Conservation (phyloP, 2,329 filamentous ascomycete genomes). For the Cytospora piceicola region DNA sequence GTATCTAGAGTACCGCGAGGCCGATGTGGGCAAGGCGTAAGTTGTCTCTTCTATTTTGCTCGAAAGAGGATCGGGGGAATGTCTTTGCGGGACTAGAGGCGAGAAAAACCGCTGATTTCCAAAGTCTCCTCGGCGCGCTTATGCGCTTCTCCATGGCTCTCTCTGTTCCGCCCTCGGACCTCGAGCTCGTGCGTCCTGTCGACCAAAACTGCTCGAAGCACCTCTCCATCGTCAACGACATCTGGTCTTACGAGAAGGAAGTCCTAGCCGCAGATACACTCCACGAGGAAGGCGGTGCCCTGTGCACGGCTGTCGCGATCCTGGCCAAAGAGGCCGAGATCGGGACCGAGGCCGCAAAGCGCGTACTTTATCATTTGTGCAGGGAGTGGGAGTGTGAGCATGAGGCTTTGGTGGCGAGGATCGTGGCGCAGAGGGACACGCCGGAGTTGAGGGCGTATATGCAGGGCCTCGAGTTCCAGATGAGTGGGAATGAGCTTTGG, state of each 20-base stretch:
- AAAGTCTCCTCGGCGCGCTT: slow-evolving; percentile 42
- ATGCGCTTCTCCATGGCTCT: slow-evolving; percentile 45
- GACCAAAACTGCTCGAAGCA: slow-evolving; percentile 45
- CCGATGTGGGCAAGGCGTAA: slow-evolving; percentile 47
- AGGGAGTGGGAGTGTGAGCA: slow-evolving; percentile 33
- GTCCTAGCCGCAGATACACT: slow-evolving; percentile 26
- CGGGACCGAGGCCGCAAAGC: slow-evolving; percentile 25
- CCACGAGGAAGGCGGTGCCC: slow-evolving; percentile 34
- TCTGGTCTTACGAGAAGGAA: slow-evolving; percentile 48
- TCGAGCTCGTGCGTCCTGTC: slow-evolving; percentile 33
- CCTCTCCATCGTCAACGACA: slow-evolving; percentile 47
- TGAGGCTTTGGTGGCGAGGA: slow-evolving; percentile 26
- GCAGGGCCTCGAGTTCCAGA: slow-evolving; percentile 41
- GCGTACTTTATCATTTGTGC: slow-evolving; percentile 26
- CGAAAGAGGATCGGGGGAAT: no score
- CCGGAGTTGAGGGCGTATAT: slow-evolving; percentile 35
- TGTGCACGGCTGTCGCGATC: slow-evolving; percentile 41
- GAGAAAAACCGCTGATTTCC: no score
- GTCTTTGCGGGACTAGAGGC: no score
- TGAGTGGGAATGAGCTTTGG: slow-evolving; percentile 36
- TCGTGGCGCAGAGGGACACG: not conserved
- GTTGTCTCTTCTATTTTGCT: slow-evolving; percentile 42
- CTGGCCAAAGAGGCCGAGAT: slow-evolving; percentile 37
- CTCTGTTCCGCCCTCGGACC: slow-evolving; percentile 36
- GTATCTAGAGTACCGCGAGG: slow-evolving; percentile 45